phyloP scores from a whole-genome alignment of 495 filamentous ascomycete genomes.

The Hypomontagnella monticulosa region DNA sequence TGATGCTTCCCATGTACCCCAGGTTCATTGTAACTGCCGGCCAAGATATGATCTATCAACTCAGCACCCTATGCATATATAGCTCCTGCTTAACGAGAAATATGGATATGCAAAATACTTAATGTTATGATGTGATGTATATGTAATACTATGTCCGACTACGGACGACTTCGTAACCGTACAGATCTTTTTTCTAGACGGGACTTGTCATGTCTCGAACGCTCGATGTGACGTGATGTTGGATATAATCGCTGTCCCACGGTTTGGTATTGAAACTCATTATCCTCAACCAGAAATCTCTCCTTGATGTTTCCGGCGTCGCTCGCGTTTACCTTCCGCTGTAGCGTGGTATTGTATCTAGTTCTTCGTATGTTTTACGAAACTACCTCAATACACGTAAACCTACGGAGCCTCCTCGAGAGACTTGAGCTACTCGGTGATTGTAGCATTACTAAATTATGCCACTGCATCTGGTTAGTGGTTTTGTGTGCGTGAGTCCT shows the following conservation, averaged over 20 bases:
- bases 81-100: background rate
- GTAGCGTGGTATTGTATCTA: slow-evolving; percentile 22
- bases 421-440: slow-evolving; percentile 57
- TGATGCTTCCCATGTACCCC: no score
- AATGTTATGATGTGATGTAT: background rate
- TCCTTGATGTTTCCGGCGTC: slow-evolving; percentile 45
- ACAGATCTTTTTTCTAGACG: background rate
- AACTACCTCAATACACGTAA: background rate
- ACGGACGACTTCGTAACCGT: slow-evolving; percentile 10
- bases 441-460: slow-evolving; percentile 55
- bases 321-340: slow-evolving; percentile 48
- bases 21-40: no score
- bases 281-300: slow-evolving; percentile 36
- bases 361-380: background rate
- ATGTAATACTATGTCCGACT: slow-evolving; percentile 13
- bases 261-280: slow-evolving; percentile 1
- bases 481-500: background rate
- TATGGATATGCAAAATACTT: background rate
- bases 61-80: slow-evolving; percentile 2
- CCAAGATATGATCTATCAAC: no score
- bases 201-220: background rate
- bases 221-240: slow-evolving; percentile 12
- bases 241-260: background rate
- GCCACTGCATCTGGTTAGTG: slow-evolving; percentile 40
- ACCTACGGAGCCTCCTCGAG: slow-evolving; percentile 49